A percentile compares a stretch with the other conserved stretches of the same genome.
Conservation (phyloP, 768 basidiomycete species). For the Hygrophoropsis aurantiaca region DNA sequence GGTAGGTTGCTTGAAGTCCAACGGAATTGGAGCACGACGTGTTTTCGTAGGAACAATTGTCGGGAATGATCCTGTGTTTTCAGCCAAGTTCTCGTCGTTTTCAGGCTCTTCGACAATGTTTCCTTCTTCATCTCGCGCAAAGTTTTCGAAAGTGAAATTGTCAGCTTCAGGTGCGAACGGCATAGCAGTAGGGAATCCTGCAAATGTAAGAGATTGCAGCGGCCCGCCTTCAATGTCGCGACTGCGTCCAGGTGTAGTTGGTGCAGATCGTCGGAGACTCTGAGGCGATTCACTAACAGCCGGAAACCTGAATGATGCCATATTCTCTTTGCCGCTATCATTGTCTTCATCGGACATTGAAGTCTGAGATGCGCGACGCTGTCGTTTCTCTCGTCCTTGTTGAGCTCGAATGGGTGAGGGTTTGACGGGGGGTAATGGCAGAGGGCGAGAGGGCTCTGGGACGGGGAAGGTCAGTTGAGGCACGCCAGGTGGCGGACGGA, state of each 20-base stretch:
- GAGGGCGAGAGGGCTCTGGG: conserved; percentile 34
- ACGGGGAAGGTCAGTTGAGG: conserved; percentile 50
- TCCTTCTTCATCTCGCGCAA: conserved; percentile 3
- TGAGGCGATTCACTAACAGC: conserved; percentile 48
- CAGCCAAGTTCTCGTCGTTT: conserved; percentile 12
- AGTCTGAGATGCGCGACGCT: conserved; percentile 51
- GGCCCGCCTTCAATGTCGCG: conserved; percentile 22
- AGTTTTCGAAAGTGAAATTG: conserved; percentile 7
- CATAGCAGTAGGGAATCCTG: conserved; percentile 53
- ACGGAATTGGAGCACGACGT: conserved; percentile 73
- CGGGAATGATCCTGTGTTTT: conserved; percentile 8
- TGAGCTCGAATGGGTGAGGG: conserved; percentile 21
- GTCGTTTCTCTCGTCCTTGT: conserved; percentile 84
- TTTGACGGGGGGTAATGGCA: conserved; percentile 36
- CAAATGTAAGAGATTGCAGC: conserved; percentile 58
- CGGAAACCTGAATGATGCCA: conserved; percentile 80
- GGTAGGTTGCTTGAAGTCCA: conserved; percentile 71
- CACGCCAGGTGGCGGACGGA: conserved; percentile 67
- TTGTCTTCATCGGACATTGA: conserved; percentile 34
- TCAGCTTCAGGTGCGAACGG: conserved; percentile 14
- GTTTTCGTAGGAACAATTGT: conserved; percentile 27
- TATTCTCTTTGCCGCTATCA: conserved; percentile 56
- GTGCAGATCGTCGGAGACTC: conserved; percentile 46
- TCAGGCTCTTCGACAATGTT: conserved; percentile 9
- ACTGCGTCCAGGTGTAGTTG: conserved; percentile 36